Evolutionary conservation across 192 early-diverging fungal genomes (phyloP).

Genomic region (Cetraspora pellucida): DNA sequence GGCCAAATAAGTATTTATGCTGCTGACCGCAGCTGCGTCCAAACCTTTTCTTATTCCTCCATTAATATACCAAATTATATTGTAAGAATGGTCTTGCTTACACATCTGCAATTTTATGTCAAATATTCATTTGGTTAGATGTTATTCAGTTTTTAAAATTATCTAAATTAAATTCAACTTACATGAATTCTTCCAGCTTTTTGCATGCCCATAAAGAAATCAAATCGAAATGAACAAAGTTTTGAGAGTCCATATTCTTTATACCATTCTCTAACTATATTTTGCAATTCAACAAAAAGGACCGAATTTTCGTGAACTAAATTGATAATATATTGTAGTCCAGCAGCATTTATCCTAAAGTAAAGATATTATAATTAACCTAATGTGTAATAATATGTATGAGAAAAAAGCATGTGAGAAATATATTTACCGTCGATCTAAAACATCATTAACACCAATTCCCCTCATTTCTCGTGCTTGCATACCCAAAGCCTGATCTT

Average conservation of each 20-base stretch:
- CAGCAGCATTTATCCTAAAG: constrained; percentile 5
- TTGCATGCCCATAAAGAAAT: constrained; percentile 35
- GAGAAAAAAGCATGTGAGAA: background rate
- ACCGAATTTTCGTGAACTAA: constrained; percentile 3
- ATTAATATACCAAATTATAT: constrained; percentile 32
- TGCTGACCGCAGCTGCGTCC: background rate
- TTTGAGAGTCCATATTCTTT: constrained; percentile 1
- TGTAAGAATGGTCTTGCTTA: constrained; percentile 21
- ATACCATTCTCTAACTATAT: constrained; percentile 20
- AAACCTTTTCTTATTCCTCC: constrained; percentile 29
- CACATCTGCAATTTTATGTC: constrained; percentile 33
- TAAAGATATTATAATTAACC: background rate
- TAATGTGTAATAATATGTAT: background rate
- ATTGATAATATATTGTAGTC: constrained; percentile 9
- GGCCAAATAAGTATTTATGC: background rate
- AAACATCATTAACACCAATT: constrained; percentile 3
- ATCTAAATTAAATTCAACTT: background rate
- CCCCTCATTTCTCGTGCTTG: constrained; percentile 22
- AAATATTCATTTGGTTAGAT: background rate
- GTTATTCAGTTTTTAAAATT: background rate
- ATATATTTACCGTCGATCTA: constrained; percentile 15
- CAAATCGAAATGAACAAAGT: constrained; percentile 28
- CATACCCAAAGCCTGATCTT: background rate
- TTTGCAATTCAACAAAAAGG: constrained; percentile 12
- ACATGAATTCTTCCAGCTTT: constrained; percentile 19